Percentiles rank a stretch among this genome's conserved stretches.
These are phyloP conservation scores for Penicillium paradoxum DNA, from an alignment of 495 filamentous ascomycete genomes.

Conservation along the genomic window DNA sequence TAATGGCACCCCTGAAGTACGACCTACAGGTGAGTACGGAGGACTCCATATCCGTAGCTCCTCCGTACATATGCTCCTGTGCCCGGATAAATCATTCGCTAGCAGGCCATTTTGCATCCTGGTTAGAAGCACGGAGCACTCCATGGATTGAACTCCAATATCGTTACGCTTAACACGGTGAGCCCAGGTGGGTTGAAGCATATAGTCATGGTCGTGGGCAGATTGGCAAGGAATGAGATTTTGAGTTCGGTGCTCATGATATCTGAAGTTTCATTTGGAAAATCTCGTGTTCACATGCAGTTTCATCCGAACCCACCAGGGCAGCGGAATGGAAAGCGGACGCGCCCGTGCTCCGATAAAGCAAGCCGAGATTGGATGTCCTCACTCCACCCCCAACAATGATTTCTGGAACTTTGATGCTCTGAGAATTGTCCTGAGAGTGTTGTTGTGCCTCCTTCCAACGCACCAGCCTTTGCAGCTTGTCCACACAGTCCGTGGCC, in stretches of 20 bases:
- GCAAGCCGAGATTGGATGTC: conserved; percentile 25
- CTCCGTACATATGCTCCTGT: too few relatives aligned
- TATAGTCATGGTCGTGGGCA: too few relatives aligned
- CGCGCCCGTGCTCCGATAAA: conserved; percentile 24
- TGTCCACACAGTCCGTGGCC: conserved; percentile 16
- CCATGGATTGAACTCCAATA: too few relatives aligned
- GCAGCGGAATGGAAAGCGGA: conserved; percentile 40
- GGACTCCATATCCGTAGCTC: too few relatives aligned
- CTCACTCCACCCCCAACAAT: conserved; percentile 41
- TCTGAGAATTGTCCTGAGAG: neutral
- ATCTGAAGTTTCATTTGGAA: neutral
- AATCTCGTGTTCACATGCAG: conserved; percentile 1
- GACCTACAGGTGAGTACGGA: too few relatives aligned
- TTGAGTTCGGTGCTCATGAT: too few relatives aligned
- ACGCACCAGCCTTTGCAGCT: conserved; percentile 7
- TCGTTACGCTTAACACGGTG: too few relatives aligned
- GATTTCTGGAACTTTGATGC: conserved; percentile 13
- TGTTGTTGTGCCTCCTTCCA: neutral
- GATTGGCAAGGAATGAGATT: too few relatives aligned
- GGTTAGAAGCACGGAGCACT: too few relatives aligned
- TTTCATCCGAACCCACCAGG: conserved; percentile 1
- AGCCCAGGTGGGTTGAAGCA: too few relatives aligned
- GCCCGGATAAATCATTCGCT: too few relatives aligned
- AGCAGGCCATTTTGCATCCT: too few relatives aligned
- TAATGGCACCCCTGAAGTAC: neutral